These are phyloP conservation scores for Phytomonas francai DNA, from an alignment of 208 protist species.

Conservation along the genomic window DNA sequence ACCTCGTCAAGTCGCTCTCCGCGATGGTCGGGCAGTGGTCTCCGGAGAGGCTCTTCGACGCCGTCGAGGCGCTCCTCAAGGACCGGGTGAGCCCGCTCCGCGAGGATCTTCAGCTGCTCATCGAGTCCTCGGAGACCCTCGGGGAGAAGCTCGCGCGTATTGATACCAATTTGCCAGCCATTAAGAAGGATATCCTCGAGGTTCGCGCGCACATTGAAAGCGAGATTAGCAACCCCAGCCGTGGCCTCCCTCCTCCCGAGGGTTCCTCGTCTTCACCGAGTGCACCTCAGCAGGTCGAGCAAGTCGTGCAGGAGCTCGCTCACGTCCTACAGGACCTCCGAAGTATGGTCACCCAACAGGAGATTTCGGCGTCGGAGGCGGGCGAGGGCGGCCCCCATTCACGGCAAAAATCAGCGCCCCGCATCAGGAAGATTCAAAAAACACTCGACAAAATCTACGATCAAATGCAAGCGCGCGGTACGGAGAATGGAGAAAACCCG, in stretches of 20 bases:
- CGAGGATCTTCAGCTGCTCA: constrained; percentile 28
- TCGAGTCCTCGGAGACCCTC: neutral
- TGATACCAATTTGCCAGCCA: neutral
- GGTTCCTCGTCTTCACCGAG: neutral
- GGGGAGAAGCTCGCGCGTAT: neutral
- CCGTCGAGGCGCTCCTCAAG: constrained; percentile 31
- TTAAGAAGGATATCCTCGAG: neutral
- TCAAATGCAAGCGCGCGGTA: neutral
- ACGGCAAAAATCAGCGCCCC: neutral
- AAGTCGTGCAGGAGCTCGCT: neutral
- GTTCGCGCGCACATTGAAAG: neutral
- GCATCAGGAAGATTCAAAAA: neutral
- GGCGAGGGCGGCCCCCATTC: neutral
- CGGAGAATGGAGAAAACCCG: neutral
- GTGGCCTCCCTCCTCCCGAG: no score
- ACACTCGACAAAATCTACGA: neutral
- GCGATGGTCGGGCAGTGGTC: constrained; percentile 52
- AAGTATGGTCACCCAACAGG: neutral
- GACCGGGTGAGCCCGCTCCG: constrained; percentile 29
- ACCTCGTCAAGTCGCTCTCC: constrained; percentile 49
- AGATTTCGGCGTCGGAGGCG: neutral
- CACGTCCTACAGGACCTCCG: neutral
- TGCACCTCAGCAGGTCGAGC: neutral
- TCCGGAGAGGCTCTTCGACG: constrained; percentile 43
- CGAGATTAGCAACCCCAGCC: neutral